These are phyloP conservation scores for Vachellia collinsii DNA, from an alignment of 306 rosid species.

Conservation along the genomic window DNA sequence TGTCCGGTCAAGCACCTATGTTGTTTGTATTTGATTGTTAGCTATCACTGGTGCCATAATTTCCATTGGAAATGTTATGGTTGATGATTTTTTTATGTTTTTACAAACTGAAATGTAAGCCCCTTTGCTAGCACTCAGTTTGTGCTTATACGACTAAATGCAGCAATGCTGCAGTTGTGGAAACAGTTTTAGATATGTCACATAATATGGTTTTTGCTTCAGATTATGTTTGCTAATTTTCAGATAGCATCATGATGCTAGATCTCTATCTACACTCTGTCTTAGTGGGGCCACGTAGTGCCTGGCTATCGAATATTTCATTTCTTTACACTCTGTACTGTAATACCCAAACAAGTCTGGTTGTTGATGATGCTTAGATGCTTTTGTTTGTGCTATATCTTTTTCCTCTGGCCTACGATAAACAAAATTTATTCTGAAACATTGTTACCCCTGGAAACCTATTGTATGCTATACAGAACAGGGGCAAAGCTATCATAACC, in stretches of 20 bases:
- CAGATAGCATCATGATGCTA: neutral
- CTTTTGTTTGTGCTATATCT: neutral
- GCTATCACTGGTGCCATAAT: neutral
- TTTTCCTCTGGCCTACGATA: neutral
- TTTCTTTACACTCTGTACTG: neutral
- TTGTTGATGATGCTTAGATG: neutral
- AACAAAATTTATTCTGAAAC: neutral
- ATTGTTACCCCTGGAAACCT: neutral
- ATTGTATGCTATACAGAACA: neutral
- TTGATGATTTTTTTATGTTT: neutral
- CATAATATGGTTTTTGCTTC: neutral
- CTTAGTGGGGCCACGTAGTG: neutral
- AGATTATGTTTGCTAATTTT: neutral
- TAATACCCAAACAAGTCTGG: neutral
- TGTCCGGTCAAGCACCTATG: neutral
- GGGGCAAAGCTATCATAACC: neutral
- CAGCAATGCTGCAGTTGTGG: neutral
- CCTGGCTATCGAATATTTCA: neutral
- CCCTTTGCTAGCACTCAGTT: neutral
- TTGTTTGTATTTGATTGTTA: conserved; percentile 11
- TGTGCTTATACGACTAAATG: neutral
- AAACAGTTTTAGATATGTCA: neutral
- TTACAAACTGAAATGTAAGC: neutral
- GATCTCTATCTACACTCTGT: neutral
- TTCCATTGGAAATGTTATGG: neutral